phyloP scores from a whole-genome alignment of 2,329 filamentous ascomycete species.

The Scolecobasidium constrictum region DNA sequence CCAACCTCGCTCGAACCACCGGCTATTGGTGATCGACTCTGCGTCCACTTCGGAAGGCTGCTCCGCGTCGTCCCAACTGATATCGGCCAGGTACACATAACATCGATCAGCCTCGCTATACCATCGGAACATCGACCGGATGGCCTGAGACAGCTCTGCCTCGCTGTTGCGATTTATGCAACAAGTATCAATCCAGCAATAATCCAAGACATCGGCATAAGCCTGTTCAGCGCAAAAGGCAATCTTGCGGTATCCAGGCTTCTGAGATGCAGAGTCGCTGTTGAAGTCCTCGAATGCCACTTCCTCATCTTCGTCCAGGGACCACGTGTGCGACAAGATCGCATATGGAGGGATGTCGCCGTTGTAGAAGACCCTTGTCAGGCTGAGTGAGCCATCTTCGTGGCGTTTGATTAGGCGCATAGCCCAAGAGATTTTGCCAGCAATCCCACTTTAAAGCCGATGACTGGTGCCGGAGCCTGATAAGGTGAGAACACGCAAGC shows the following conservation, averaged over 20 bases:
- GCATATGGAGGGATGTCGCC: not conserved
- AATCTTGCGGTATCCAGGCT: conserved; percentile 1
- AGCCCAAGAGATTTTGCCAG: no score
- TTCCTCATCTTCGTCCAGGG: not conserved
- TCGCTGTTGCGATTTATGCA: conserved; percentile 15
- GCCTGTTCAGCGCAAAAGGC: conserved; percentile 8
- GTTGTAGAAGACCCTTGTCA: not conserved
- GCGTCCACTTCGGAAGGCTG: no score
- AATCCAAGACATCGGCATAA: conserved; percentile 9
- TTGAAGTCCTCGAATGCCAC: not conserved
- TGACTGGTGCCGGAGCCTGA: no score
- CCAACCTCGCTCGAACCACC: conserved; percentile 2
- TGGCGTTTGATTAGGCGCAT: conserved; percentile 1
- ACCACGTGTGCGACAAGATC: conserved; percentile 6
- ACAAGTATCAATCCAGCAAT: conserved; percentile 16
- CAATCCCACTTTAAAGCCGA: no score
- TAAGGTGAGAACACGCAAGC: no score
- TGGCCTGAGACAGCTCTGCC: conserved; percentile 13
- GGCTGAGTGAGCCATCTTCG: not conserved
- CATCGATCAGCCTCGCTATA: conserved; percentile 13
- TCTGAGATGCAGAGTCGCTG: not conserved
- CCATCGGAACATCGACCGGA: conserved; percentile 16
- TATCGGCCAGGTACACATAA: conserved; percentile 15
- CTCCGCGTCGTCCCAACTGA: no score
- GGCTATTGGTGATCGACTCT: not conserved